Evolutionary conservation across 345 rosid genomes (phyloP).

Genomic region (Abelmoschus esculentus): DNA sequence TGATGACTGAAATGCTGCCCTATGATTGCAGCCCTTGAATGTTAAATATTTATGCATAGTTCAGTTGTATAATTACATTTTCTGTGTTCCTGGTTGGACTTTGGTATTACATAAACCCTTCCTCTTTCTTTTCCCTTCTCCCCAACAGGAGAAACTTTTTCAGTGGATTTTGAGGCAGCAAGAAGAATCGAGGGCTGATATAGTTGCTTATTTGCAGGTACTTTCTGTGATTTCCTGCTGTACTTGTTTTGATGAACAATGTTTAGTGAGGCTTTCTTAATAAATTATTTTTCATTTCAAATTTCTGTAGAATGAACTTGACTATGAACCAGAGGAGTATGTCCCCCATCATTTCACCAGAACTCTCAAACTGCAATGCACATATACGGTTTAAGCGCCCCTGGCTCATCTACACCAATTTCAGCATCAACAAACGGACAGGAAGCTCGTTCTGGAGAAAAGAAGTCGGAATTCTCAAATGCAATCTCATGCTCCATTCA

Average conservation of each 20-base stretch:
- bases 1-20: too few species aligned
- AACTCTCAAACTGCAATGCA: constrained; percentile 23
- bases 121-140: constrained; percentile 1
- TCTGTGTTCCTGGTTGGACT: not conserved
- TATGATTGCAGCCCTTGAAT: not conserved
- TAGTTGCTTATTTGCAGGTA: constrained; percentile 68
- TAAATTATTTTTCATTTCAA: not conserved
- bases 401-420: constrained; percentile 34
- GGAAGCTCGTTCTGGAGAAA: constrained; percentile 35
- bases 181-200: constrained; percentile 58
- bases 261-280: not conserved
- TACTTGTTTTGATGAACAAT: not conserved
- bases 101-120: not conserved
- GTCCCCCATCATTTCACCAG: constrained; percentile 40
- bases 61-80: not conserved
- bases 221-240: not conserved
- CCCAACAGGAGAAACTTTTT: constrained; percentile 58
- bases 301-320: constrained; percentile 63
- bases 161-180: constrained; percentile 77
- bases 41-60: not conserved
- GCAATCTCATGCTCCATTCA: constrained; percentile 62
- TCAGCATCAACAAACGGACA: constrained; percentile 18
- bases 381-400: constrained; percentile 18
- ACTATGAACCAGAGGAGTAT: constrained; percentile 51
- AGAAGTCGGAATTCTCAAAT: constrained; percentile 41